phyloP scores from a whole-genome alignment of 2,329 filamentous ascomycete genomes.

The Rhexocercosporidium sp. region DNA sequence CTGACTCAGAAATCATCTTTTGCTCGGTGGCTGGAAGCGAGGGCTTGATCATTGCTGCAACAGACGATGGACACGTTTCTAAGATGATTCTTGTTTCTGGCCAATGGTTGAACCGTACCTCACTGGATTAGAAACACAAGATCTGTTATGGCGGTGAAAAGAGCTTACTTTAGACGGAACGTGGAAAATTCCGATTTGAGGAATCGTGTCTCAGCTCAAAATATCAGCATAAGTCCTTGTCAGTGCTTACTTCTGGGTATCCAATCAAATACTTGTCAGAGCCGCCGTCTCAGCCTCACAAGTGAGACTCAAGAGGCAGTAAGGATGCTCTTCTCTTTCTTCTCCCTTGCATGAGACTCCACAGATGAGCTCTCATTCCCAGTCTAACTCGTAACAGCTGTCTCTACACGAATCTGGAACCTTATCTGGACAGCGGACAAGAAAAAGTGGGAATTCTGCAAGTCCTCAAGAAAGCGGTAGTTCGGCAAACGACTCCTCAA shows the following conservation, averaged over 20 bases:
- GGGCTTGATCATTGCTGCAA: constrained; percentile 1
- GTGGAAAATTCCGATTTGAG: constrained; percentile 1
- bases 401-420: background rate
- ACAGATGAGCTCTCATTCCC: too few species aligned
- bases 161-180: background rate
- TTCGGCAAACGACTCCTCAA: background rate
- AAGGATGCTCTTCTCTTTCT: background rate
- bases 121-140: background rate
- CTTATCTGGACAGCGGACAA: background rate
- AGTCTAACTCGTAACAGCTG: background rate
- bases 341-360: background rate
- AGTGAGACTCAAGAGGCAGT: background rate
- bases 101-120: background rate
- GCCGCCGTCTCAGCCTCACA: background rate
- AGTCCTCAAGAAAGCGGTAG: background rate
- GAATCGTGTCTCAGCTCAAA: background rate
- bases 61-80: constrained; percentile 1
- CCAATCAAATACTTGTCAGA: background rate
- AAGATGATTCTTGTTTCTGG: constrained; percentile 11
- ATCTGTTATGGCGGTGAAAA: constrained; percentile 6
- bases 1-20: constrained; percentile 7
- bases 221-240: background rate
- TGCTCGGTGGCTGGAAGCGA: background rate
- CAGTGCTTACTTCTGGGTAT: background rate
- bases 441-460: background rate